These are phyloP conservation scores for Suhomyces sp. DNA, from an alignment of 805 yeast genomes.

Conservation along the genomic window DNA sequence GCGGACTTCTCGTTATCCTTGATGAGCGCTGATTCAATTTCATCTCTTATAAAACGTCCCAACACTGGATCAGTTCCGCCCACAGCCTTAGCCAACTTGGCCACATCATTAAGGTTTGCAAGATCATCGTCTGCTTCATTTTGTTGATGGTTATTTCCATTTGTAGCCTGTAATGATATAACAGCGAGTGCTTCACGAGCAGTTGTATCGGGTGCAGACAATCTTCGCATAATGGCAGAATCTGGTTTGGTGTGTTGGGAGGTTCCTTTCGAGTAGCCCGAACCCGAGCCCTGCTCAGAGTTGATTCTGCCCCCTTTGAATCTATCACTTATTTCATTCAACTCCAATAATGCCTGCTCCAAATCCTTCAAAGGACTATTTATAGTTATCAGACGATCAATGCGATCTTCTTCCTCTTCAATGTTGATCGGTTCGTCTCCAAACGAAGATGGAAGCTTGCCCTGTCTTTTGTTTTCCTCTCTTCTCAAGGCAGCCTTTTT, in stretches of 20 bases:
- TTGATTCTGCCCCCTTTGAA: slow-evolving; percentile 29
- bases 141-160: background rate
- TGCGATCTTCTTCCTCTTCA: slow-evolving; percentile 6
- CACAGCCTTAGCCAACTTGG: too few relatives aligned
- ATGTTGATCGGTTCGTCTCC: slow-evolving; percentile 9
- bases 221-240: too few relatives aligned
- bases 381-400: slow-evolving; percentile 9
- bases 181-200: background rate
- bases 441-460: slow-evolving; percentile 8
- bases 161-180: background rate
- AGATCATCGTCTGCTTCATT: background rate
- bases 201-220: too few relatives aligned
- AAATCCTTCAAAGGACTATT: slow-evolving; percentile 26
- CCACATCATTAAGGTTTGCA: too few relatives aligned
- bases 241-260: background rate
- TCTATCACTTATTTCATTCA: slow-evolving; percentile 33
- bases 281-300: too few relatives aligned
- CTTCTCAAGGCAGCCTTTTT: slow-evolving; percentile 22
- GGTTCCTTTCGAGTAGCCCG: too few relatives aligned
- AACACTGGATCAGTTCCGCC: too few relatives aligned
- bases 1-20: background rate
- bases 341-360: slow-evolving; percentile 26
- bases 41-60: background rate
- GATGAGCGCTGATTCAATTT: background rate
- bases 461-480: slow-evolving; percentile 7